Evolutionary conservation across 2,329 filamentous ascomycete genomes (phyloP), one percentile per base, ranked within the genome.

Genomic region (Colletotrichum sp.): DNA sequence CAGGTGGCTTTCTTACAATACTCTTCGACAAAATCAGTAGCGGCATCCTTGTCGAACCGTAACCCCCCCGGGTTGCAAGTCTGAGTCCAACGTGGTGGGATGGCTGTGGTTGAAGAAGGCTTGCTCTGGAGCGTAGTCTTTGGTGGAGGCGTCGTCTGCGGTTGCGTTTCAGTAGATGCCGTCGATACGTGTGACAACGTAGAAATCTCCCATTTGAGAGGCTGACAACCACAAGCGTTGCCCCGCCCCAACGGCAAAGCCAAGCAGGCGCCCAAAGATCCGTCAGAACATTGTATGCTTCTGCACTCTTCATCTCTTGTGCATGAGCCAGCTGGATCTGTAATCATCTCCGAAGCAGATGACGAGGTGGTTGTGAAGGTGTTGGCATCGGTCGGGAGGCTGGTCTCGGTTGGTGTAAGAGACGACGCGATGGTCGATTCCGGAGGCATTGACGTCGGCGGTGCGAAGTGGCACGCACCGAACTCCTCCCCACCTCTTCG

Each of bases 401-500:
- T 59, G 24, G 55, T 59, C 55, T 28, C 8, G 55, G 55, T 30
- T 18, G 55, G 26, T 26, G 24, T 9, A 26, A 30, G 55, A 21
- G 55, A 59, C 13, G 55, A 59, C n/a, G 24, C 16, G 55, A 59
- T 59, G 55, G 24, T 59, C 8, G 55, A 26, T 59, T 59, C 55
- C 8, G 26, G 26, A 12, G 44, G 12, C 10, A 21, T 13, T 52
- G 44, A 52, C n/a, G n/a, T 59, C 3, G 55, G 55, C 13, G 59
- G 59, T 12, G 59, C 15, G 18, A 34, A 62, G 18, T 62, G 15
- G 59, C 59, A 62, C 0, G 28, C 26, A 30, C 28, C 59, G 16
- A 0, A 0, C 4, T 30, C 28, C 18, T 26, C 26, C 0, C 28
- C 59, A 0, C 1, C 59, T 34, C 59, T 62, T 18, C 59, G 59